phyloP scores from a whole-genome alignment of 164 flowering plant species.

The Kingdonia uniflora region DNA sequence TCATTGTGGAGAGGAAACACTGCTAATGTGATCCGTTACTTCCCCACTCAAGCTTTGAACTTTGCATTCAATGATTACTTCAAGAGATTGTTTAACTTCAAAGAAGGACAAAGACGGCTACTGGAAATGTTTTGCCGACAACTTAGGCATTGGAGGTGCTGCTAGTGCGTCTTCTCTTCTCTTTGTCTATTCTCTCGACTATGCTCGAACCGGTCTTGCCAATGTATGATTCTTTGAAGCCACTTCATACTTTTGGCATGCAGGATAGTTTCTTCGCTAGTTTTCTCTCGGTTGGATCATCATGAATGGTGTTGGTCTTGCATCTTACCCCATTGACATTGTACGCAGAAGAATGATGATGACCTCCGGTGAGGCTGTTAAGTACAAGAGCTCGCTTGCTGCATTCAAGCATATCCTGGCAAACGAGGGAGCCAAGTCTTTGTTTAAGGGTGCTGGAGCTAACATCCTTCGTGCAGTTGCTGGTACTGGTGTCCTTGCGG shows the following conservation, averaged over 20 bases:
- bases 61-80: constrained; percentile 93
- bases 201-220: constrained; percentile 94
- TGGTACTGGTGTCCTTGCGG: constrained; percentile 74
- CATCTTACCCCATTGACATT: constrained; percentile 66
- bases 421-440: too few species aligned
- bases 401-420: constrained; percentile 48
- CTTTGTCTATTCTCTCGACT: too few species aligned
- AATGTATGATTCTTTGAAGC: constrained; percentile 82
- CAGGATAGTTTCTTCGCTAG: constrained; percentile 77
- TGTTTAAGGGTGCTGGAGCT: constrained; percentile 69
- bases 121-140: constrained; percentile 83
- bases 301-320: constrained; percentile 62
- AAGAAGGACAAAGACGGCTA: constrained; percentile 80
- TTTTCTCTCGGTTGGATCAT: constrained; percentile 60
- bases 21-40: constrained; percentile 81
- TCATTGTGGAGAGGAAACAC: too few species aligned
- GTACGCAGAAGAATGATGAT: too few species aligned
- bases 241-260: constrained; percentile 45
- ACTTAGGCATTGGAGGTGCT: constrained; percentile 83
- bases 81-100: constrained; percentile 72
- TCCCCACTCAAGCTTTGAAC: constrained; percentile 92
- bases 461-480: too few species aligned
- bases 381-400: constrained; percentile 52
- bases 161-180: too few species aligned
- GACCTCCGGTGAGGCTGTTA: too few species aligned